Evolutionary conservation across 1,284 basidiomycete species (phyloP).

Genomic region (Moniliophthora roreri): DNA sequence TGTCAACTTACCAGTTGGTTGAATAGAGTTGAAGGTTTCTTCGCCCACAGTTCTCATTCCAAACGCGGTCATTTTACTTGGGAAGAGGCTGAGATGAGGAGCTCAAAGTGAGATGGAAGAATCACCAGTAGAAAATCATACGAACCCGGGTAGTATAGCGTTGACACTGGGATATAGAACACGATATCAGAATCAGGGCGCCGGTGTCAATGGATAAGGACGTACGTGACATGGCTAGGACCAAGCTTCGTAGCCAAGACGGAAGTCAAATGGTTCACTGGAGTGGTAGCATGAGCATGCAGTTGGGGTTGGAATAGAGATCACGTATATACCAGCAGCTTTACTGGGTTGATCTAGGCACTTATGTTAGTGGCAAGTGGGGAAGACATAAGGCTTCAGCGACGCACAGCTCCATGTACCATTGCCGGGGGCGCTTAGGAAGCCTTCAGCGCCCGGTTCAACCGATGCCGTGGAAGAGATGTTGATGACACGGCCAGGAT

Average conservation of each 20-base stretch:
- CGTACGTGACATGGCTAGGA: constrained; percentile 63
- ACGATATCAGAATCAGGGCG: neutral
- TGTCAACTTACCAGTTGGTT: constrained; percentile 71
- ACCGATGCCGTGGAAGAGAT: constrained; percentile 78
- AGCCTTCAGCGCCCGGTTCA: constrained; percentile 50
- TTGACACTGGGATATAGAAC: constrained; percentile 60
- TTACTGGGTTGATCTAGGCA: constrained; percentile 74
- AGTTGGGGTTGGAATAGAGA: neutral
- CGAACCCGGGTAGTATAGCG: constrained; percentile 72
- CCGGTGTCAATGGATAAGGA: constrained; percentile 12
- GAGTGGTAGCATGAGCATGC: neutral
- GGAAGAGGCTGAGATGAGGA: constrained; percentile 63
- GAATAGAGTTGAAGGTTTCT: constrained; percentile 47
- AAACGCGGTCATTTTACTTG: constrained; percentile 85
- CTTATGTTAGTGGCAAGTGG: neutral
- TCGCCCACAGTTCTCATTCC: constrained; percentile 62
- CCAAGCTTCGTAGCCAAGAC: constrained; percentile 71
- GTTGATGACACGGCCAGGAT: constrained; percentile 79
- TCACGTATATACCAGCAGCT: constrained; percentile 51
- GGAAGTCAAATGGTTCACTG: constrained; percentile 81
- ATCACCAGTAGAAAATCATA: neutral
- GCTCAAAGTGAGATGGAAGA: neutral
- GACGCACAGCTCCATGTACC: constrained; percentile 85
- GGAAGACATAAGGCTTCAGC: neutral
- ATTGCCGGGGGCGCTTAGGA: constrained; percentile 53